Conservation (phyloP, 441 rosid species). For the Capsella rubella region DNA sequence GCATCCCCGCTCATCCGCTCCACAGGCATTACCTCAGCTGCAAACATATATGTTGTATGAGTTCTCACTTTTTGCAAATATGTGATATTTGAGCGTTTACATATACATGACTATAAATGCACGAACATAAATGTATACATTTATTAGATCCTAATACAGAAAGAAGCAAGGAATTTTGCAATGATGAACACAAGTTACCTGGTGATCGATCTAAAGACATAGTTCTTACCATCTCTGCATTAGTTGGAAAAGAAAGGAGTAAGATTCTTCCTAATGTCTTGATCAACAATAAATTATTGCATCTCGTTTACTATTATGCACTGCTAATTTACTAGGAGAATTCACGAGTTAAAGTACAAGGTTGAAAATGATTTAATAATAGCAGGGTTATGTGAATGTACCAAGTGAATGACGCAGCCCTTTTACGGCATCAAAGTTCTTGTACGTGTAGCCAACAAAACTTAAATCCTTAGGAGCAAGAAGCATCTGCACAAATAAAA, state of each 20-base stretch:
- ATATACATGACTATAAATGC: not conserved
- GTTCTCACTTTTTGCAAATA: not conserved
- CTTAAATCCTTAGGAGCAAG: conserved; percentile 89
- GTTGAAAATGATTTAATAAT: conserved; percentile 23
- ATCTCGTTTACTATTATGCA: conserved; percentile 7
- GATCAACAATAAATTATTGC: conserved; percentile 2
- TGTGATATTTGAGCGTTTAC: not conserved
- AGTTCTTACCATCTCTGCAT: conserved; percentile 47
- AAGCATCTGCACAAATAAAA: conserved; percentile 60
- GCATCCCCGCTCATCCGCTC: conserved; percentile 57
- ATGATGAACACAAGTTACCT: conserved; percentile 16
- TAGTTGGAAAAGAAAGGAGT: conserved; percentile 27
- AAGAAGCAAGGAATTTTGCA: conserved; percentile 10
- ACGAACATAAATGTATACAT: no score
- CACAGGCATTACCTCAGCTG: conserved; percentile 68
- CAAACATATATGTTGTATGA: conserved; percentile 13
- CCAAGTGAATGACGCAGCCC: conserved; percentile 71
- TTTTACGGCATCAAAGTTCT: conserved; percentile 96
- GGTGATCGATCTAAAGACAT: conserved; percentile 49
- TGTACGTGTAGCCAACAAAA: conserved; percentile 98
- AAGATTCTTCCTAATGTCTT: conserved; percentile 33
- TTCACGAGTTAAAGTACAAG: conserved; percentile 10
- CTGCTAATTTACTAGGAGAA: conserved; percentile 4
- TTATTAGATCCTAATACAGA: no score
- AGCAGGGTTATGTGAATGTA: conserved; percentile 45